Conservation (phyloP, 139 green algal species). For the Raphidocelis subcapitata region DNA sequence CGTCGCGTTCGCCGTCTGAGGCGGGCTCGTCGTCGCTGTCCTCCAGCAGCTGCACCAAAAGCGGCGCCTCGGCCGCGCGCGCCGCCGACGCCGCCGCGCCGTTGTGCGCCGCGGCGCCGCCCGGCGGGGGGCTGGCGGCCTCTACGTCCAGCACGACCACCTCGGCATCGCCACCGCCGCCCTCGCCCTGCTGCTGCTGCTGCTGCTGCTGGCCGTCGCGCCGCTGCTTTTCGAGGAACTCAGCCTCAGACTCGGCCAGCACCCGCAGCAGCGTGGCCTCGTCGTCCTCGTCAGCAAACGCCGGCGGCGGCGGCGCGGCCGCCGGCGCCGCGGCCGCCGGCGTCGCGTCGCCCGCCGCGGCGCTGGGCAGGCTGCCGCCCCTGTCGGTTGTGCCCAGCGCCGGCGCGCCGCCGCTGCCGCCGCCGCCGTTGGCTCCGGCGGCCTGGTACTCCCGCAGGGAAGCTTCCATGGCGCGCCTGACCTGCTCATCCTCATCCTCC, state of each 20-base stretch:
- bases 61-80: not conserved
- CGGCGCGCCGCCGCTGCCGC: too few species aligned
- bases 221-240: not conserved
- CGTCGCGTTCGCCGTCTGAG: too few species aligned
- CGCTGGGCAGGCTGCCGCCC: not conserved
- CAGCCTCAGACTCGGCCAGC: slow-evolving; percentile 14
- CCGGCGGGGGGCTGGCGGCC: too few species aligned
- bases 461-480: slow-evolving; percentile 9
- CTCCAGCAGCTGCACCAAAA: not conserved
- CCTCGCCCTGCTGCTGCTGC: slow-evolving; percentile 4
- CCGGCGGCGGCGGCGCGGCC: not conserved
- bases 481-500: slow-evolving; percentile 21
- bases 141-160: too few species aligned
- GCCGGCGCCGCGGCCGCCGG: too few species aligned
- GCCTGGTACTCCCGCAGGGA: slow-evolving; percentile 10
- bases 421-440: not conserved
- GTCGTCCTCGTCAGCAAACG: not conserved
- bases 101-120: not conserved
- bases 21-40: not conserved
- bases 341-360: too few species aligned
- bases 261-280: slow-evolving; percentile 6
- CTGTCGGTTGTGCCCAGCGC: not conserved
- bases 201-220: not conserved
- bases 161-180: not conserved
- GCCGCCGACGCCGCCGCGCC: not conserved